Conservation (phyloP, 148 eudicot species). For the Heliosperma pusillum region DNA sequence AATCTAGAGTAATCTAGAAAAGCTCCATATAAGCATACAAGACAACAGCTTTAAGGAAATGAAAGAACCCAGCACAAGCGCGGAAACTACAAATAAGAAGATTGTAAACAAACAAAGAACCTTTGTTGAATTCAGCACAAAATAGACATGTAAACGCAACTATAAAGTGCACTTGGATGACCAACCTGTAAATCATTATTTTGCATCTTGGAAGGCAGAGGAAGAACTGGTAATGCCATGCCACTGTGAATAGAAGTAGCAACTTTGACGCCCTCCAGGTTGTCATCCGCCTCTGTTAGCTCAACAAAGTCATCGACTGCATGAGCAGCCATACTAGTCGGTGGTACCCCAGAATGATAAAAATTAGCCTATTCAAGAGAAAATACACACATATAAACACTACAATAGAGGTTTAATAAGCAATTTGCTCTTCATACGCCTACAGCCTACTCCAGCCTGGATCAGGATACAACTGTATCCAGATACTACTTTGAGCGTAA, state of each 20-base stretch:
- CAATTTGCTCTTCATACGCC: not conserved
- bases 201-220: conserved; percentile 47
- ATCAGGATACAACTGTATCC: too few species aligned
- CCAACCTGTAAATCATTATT: conserved; percentile 58
- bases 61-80: not conserved
- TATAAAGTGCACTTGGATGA: not conserved
- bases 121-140: not conserved
- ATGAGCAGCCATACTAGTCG: conserved; percentile 86
- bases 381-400: not conserved
- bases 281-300: conserved; percentile 44
- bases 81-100: not conserved
- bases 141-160: not conserved
- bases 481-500: not conserved
- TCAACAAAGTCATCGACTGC: conserved; percentile 56
- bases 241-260: conserved; percentile 29
- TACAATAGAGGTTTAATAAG: not conserved
- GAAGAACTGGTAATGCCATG: conserved; percentile 36
- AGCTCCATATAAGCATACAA: not conserved
- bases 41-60: not conserved
- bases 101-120: not conserved
- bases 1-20: not conserved
- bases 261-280: conserved; percentile 30
- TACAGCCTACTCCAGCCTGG: not conserved
- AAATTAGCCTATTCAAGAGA: conserved; percentile 2
- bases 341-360: conserved; percentile 34